phyloP scores from a whole-genome alignment of 176 grass and related monocot species.

The Themeda triandra region DNA sequence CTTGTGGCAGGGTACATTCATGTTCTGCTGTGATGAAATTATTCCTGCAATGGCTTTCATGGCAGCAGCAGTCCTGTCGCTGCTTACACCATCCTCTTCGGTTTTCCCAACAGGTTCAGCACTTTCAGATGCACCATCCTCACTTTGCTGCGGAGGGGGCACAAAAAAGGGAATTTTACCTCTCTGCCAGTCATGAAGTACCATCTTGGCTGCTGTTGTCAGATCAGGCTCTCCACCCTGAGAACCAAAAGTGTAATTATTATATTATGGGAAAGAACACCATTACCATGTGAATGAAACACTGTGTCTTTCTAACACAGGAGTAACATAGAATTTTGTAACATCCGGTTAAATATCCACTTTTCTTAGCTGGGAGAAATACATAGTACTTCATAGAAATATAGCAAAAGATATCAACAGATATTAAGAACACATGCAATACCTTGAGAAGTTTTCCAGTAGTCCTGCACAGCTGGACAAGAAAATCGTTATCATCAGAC shows the following conservation, averaged over 20 bases:
- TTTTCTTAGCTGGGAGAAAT: neutral
- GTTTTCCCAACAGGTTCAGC: conserved; percentile 19
- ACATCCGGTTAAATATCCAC: neutral
- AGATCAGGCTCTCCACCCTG: conserved; percentile 90
- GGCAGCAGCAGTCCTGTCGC: conserved; percentile 59
- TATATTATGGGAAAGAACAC: neutral
- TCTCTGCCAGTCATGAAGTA: conserved; percentile 99
- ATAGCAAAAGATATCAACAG: neutral
- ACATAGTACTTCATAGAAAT: neutral
- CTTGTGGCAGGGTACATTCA: conserved; percentile 61
- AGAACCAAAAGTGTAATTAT: conserved; percentile 31
- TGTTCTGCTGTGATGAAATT: conserved; percentile 74
- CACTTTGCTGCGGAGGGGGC: conserved; percentile 50
- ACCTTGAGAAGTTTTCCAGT: conserved; percentile 93
- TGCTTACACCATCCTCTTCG: conserved; percentile 44
- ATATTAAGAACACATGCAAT: conserved; percentile 16
- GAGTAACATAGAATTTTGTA: neutral
- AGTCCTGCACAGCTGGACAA: conserved; percentile 73
- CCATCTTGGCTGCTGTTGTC: conserved; percentile 85
- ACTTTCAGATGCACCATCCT: conserved; percentile 29
- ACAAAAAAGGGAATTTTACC: conserved; percentile 98
- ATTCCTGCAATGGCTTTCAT: conserved; percentile 86
- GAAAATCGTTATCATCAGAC: conserved; percentile 84
- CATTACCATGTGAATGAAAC: neutral
- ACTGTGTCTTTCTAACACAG: neutral